Conservation (phyloP, 495 filamentous ascomycete species). For the Podospora didyma region DNA sequence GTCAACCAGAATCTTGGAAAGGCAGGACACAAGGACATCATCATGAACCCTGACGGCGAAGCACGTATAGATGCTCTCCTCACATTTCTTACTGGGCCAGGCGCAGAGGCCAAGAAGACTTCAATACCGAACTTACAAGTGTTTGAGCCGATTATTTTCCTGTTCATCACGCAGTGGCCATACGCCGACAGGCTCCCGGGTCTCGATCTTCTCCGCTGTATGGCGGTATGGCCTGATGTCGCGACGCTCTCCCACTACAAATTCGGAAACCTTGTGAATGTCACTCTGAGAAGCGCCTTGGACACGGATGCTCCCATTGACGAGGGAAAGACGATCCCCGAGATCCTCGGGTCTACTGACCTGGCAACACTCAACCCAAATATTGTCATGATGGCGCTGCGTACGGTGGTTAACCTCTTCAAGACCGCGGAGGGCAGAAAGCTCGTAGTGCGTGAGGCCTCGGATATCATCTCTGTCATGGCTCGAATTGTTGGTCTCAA, state of each 20-base stretch:
- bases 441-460: slow-evolving; percentile 56
- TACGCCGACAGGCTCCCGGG: slow-evolving; percentile 72
- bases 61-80: slow-evolving; percentile 24
- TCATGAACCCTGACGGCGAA: slow-evolving; percentile 68
- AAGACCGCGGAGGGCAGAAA: slow-evolving; percentile 65
- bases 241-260: slow-evolving; percentile 46
- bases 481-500: slow-evolving; percentile 44
- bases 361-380: slow-evolving; percentile 47
- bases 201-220: slow-evolving; percentile 78
- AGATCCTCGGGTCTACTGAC: slow-evolving; percentile 11
- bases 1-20: slow-evolving; percentile 30
- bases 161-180: slow-evolving; percentile 72
- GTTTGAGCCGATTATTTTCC: slow-evolving; percentile 52
- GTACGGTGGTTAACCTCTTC: slow-evolving; percentile 85
- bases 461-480: slow-evolving; percentile 42
- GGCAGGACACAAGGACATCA: slow-evolving; percentile 66
- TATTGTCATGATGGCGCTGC: slow-evolving; percentile 80
- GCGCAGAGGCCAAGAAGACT: slow-evolving; percentile 38
- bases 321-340: slow-evolving; percentile 28
- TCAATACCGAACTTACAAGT: slow-evolving; percentile 57
- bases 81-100: neutral
- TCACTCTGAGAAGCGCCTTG: slow-evolving; percentile 26
- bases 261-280: slow-evolving; percentile 50
- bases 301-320: slow-evolving; percentile 37
- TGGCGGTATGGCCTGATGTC: slow-evolving; percentile 62